These are phyloP conservation scores for Cylindrotheca closterium DNA, from an alignment of 108 stramenopile genomes.

Conservation along the genomic window DNA sequence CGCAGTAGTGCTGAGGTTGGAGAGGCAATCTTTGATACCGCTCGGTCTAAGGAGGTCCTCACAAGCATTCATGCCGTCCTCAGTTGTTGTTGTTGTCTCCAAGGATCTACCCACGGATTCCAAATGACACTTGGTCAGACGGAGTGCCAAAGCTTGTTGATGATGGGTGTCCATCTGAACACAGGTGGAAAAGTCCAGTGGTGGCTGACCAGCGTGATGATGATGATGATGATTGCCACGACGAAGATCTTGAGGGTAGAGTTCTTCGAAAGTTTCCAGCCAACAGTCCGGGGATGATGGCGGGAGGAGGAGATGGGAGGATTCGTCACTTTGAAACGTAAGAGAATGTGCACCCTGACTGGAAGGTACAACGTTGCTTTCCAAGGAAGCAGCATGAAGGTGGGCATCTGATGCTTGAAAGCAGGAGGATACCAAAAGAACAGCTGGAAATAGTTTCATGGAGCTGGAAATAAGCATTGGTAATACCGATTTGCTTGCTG, in stretches of 20 bases:
- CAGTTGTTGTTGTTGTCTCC: slow-evolving; percentile 1
- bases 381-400: no score
- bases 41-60: neutral
- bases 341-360: no score
- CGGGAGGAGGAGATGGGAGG: slow-evolving; percentile 10
- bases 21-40: slow-evolving; percentile 15
- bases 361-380: no score
- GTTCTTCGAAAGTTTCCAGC: slow-evolving; percentile 22
- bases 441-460: no score
- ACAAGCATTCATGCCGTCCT: neutral
- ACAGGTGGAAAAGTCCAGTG: slow-evolving; percentile 12
- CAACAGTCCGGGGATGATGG: slow-evolving; percentile 38
- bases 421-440: no score
- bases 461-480: no score
- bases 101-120: slow-evolving; percentile 24
- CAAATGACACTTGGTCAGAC: slow-evolving; percentile 36
- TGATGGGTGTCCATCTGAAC: slow-evolving; percentile 27
- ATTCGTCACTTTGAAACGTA: no score
- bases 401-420: no score
- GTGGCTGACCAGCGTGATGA: no score
- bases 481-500: no score
- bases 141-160: slow-evolving; percentile 39
- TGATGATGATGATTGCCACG: no score
- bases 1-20: slow-evolving; percentile 23
- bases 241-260: slow-evolving; percentile 11